Evolutionary conservation across 176 grass and related monocot genomes (phyloP).

Genomic region (Triticum urartu): DNA sequence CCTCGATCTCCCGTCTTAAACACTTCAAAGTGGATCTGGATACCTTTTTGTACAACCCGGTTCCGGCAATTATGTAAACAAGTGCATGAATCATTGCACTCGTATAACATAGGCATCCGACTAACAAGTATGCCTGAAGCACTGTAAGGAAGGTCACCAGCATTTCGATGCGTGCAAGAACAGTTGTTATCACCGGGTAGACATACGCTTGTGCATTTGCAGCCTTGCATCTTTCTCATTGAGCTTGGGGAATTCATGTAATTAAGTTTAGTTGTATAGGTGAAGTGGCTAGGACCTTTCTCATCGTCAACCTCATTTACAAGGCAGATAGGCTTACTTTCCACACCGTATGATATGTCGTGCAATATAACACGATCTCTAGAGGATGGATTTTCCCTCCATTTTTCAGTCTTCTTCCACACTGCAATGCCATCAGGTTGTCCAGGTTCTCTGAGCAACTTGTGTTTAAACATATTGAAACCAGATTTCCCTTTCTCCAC

Average conservation of each 20-base stretch:
- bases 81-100: slow-evolving; percentile 63
- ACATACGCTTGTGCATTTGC: slow-evolving; percentile 53
- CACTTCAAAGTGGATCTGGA: slow-evolving; percentile 73
- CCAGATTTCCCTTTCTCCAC: slow-evolving; percentile 68
- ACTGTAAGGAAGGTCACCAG: slow-evolving; percentile 71
- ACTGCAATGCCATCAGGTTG: slow-evolving; percentile 73
- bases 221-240: slow-evolving; percentile 34
- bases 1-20: slow-evolving; percentile 75
- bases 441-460: slow-evolving; percentile 62
- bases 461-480: slow-evolving; percentile 88
- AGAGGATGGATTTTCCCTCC: slow-evolving; percentile 68
- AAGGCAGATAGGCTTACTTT: slow-evolving; percentile 76
- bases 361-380: slow-evolving; percentile 50
- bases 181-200: slow-evolving; percentile 59
- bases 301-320: slow-evolving; percentile 81
- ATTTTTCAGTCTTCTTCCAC: slow-evolving; percentile 84
- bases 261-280: slow-evolving; percentile 35
- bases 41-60: slow-evolving; percentile 65
- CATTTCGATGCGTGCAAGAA: slow-evolving; percentile 52
- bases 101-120: slow-evolving; percentile 59
- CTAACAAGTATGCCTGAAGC: slow-evolving; percentile 64
- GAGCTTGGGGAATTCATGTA: slow-evolving; percentile 31
- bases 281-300: slow-evolving; percentile 48
- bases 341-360: slow-evolving; percentile 68
- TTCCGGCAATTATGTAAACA: slow-evolving; percentile 68